Conservation (phyloP, 768 basidiomycete genomes). For the Phlegmacium glaucopus region DNA sequence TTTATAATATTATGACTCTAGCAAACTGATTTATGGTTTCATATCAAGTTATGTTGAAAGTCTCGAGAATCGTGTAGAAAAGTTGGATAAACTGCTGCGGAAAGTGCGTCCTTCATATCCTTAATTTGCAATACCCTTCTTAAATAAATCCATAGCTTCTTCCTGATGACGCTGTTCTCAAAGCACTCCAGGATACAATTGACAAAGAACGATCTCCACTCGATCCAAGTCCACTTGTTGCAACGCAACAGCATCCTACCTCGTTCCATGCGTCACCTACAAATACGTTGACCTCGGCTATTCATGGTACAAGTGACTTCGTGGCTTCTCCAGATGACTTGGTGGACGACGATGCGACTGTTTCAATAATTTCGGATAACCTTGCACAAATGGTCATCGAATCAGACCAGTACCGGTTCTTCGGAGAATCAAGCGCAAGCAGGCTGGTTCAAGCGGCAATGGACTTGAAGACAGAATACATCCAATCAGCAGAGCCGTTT, state of each 20-base stretch:
- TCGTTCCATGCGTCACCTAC: not conserved
- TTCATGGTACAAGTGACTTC: constrained; percentile 25
- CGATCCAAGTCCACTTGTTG: constrained; percentile 19
- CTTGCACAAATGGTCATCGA: constrained; percentile 31
- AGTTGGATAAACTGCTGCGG: constrained; percentile 56
- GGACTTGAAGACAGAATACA: constrained; percentile 55
- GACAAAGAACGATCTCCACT: constrained; percentile 14
- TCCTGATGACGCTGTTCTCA: constrained; percentile 59
- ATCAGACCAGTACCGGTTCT: constrained; percentile 40
- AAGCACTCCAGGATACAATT: constrained; percentile 36
- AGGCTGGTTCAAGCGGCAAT: constrained; percentile 54
- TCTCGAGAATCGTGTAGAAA: constrained; percentile 56
- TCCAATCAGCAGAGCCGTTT: constrained; percentile 28
- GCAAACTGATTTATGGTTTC: not conserved
- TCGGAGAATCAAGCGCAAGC: constrained; percentile 54
- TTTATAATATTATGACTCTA: not conserved
- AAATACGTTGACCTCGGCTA: constrained; percentile 28
- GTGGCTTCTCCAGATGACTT: constrained; percentile 13
- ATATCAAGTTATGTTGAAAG: constrained; percentile 53
- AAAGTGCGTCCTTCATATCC: constrained; percentile 24
- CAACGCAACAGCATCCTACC: not conserved
- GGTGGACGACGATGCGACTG: constrained; percentile 33
- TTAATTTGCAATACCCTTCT: not conserved
- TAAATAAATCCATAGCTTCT: constrained; percentile 45
- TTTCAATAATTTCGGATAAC: constrained; percentile 32